Evolutionary conservation across 1,284 basidiomycete genomes (phyloP).

Genomic region (Leucoagaricus sp.): DNA sequence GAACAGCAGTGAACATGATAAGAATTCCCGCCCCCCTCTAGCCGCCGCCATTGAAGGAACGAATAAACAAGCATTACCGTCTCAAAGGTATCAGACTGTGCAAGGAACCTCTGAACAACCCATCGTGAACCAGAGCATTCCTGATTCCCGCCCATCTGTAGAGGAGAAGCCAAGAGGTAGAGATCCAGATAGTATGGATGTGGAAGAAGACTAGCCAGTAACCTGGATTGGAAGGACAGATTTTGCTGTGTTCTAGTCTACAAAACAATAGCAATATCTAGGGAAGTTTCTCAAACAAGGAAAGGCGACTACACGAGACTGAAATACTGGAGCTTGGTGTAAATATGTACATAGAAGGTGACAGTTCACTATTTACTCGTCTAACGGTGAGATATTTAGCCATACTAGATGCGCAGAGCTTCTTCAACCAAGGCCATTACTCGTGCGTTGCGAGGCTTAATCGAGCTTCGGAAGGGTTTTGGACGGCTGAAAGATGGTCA

Average conservation of each 20-base stretch:
- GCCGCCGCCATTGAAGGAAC: background rate
- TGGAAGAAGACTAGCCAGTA: background rate
- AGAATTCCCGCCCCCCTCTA: background rate
- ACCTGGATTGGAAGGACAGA: background rate
- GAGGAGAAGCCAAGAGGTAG: background rate
- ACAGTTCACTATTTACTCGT: slow-evolving; percentile 11
- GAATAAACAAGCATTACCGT: slow-evolving; percentile 1
- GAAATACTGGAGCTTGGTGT: slow-evolving; percentile 9
- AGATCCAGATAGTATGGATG: slow-evolving; percentile 13
- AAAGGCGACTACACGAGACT: background rate
- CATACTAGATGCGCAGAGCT: slow-evolving; percentile 26
- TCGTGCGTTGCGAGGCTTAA: slow-evolving; percentile 58
- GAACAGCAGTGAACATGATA: background rate
- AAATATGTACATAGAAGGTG: background rate
- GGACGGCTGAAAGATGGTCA: slow-evolving; percentile 47
- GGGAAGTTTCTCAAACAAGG: slow-evolving; percentile 13
- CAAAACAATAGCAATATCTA: background rate
- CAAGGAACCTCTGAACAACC: background rate
- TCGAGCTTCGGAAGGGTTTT: slow-evolving; percentile 57
- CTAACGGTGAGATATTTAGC: slow-evolving; percentile 24
- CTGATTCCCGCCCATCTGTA: background rate
- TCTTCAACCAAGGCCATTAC: slow-evolving; percentile 52
- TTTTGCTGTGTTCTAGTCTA: slow-evolving; percentile 7
- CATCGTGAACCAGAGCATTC: background rate
- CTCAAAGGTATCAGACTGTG: background rate